Evolutionary conservation across 2,329 filamentous ascomycete species (phyloP).

Genomic region (Helminthosporium solani): DNA sequence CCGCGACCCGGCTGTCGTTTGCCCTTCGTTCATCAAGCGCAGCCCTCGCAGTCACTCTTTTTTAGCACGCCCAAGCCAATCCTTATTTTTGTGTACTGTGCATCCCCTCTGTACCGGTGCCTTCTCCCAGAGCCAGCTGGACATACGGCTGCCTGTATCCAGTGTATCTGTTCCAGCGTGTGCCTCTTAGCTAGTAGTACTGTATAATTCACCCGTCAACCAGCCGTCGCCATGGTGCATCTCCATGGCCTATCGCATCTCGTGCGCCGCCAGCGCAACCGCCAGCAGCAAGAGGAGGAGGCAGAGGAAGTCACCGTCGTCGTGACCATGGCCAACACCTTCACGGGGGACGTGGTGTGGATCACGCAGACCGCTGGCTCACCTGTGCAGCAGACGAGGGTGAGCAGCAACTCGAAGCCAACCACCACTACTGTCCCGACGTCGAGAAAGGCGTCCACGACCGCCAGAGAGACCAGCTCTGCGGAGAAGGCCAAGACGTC

Average conservation of each 20-base stretch:
- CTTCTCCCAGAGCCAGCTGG: neutral
- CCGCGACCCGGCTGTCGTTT: conserved; percentile 44
- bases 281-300: conserved; percentile 13
- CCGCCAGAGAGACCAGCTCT: conserved; percentile 12
- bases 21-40: conserved; percentile 42
- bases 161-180: conserved; percentile 25
- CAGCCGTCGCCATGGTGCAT: conserved; percentile 17
- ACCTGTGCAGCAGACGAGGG: conserved; percentile 20
- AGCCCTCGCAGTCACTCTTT: conserved; percentile 39
- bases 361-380: conserved; percentile 25
- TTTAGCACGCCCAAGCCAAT: conserved; percentile 32
- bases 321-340: conserved; percentile 56
- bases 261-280: conserved; percentile 30
- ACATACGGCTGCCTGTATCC: conserved; percentile 23
- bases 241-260: conserved; percentile 30
- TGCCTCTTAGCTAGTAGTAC: conserved; percentile 6
- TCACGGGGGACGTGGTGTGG: conserved; percentile 46
- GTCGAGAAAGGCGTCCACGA: conserved; percentile 22
- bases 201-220: conserved; percentile 15
- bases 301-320: conserved; percentile 38
- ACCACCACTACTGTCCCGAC: conserved; percentile 15
- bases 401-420: conserved; percentile 12
- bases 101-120: no score
- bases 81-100: conserved; percentile 28
- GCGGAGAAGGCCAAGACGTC: conserved; percentile 20